Conservation (phyloP, 1,284 basidiomycete genomes). For the Cutaneotrichosporon sp. region DNA sequence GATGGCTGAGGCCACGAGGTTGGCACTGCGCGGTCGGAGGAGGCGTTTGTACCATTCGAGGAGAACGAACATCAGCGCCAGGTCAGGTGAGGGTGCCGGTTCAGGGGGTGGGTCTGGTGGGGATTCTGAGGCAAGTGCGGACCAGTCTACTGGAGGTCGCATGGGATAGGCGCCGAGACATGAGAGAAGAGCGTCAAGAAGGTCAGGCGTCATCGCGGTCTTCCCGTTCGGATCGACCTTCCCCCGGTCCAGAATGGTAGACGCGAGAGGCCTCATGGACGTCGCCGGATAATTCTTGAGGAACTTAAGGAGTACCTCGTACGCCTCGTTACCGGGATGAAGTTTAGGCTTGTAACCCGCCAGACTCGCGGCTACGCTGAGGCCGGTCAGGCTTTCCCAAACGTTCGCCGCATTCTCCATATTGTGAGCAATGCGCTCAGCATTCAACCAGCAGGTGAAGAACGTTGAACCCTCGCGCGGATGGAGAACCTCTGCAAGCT, state of each 20-base stretch:
- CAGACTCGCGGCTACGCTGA: neutral
- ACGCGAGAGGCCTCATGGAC: neutral
- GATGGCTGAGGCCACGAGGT: neutral
- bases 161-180: neutral
- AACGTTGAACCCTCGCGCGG: too few species aligned
- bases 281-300: neutral
- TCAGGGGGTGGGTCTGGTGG: neutral
- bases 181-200: neutral
- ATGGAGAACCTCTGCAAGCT: too few species aligned
- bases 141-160: neutral
- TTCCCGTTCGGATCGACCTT: too few species aligned
- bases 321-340: neutral
- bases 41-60: neutral
- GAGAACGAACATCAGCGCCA: neutral
- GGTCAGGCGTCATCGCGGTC: neutral
- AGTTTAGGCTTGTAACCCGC: neutral
- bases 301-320: conserved; percentile 1
- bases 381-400: neutral
- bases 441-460: conserved; percentile 6
- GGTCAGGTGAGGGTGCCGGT: neutral
- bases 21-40: neutral
- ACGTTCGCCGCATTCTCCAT: neutral
- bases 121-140: neutral
- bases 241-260: neutral
- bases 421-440: conserved; percentile 8